phyloP scores from a whole-genome alignment of 306 rosid genomes.

The Pachyrhizus erosus region DNA sequence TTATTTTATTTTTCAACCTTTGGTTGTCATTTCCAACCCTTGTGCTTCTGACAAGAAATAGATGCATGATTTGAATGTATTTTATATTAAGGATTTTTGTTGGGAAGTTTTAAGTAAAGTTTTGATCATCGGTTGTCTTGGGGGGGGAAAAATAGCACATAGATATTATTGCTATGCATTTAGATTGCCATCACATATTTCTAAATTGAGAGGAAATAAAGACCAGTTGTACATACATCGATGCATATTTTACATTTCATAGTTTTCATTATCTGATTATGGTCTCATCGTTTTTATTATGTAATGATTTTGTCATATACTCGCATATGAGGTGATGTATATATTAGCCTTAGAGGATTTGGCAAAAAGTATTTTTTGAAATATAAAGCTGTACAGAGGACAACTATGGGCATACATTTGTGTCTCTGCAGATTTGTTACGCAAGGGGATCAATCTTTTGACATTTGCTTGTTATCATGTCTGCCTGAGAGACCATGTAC shows the following conservation, averaged over 20 bases:
- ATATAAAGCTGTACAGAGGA: background rate
- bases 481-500: background rate
- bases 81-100: background rate
- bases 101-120: background rate
- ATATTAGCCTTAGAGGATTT: too few species aligned
- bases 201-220: background rate
- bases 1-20: background rate
- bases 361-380: background rate
- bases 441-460: background rate
- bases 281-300: background rate
- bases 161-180: background rate
- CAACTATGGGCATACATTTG: background rate
- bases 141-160: background rate
- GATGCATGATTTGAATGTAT: background rate
- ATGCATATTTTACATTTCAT: background rate
- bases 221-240: background rate
- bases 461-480: background rate
- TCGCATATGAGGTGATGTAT: background rate
- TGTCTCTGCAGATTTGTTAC: background rate
- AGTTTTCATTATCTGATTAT: background rate
- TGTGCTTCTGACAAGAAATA: background rate
- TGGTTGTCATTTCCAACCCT: background rate
- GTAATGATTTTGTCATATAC: background rate
- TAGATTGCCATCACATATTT: background rate
- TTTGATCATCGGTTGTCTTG: background rate